Conservation (phyloP, 306 rosid genomes). For the Spatholobus suberectus region DNA sequence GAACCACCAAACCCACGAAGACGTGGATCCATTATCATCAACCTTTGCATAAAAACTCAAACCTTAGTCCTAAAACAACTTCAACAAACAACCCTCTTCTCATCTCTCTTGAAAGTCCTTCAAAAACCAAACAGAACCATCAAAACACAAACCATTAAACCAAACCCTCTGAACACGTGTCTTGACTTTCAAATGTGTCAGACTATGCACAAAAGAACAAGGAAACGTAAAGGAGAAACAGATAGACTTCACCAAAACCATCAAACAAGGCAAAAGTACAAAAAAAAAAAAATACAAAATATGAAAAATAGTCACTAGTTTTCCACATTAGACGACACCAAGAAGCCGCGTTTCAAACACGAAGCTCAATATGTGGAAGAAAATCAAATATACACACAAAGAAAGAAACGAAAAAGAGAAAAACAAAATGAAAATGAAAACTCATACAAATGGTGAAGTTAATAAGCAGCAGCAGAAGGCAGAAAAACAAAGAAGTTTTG, state of each 20-base stretch:
- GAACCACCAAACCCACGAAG: constrained; percentile 47
- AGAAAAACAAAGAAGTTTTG: background rate
- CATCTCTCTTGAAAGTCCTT: constrained; percentile 39
- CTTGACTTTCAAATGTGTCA: background rate
- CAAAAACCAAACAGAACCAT: constrained; percentile 43
- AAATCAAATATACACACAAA: background rate
- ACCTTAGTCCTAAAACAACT: constrained; percentile 36
- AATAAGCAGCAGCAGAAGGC: background rate
- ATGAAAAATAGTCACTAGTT: background rate
- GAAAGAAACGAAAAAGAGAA: background rate
- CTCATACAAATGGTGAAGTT: background rate
- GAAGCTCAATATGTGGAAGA: background rate
- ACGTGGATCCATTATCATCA: constrained; percentile 65
- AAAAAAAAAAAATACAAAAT: background rate
- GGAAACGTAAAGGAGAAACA: background rate
- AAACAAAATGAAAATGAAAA: background rate
- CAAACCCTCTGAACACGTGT: constrained; percentile 36
- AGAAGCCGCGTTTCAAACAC: background rate
- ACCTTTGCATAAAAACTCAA: constrained; percentile 35
- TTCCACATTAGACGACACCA: background rate
- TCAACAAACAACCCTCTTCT: constrained; percentile 25
- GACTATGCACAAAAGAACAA: background rate
- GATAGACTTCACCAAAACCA: background rate
- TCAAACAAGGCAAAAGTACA: background rate
- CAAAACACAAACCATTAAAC: background rate